Conservation (phyloP, 495 filamentous ascomycete species). For the Aspergillus incahuasiensis region DNA sequence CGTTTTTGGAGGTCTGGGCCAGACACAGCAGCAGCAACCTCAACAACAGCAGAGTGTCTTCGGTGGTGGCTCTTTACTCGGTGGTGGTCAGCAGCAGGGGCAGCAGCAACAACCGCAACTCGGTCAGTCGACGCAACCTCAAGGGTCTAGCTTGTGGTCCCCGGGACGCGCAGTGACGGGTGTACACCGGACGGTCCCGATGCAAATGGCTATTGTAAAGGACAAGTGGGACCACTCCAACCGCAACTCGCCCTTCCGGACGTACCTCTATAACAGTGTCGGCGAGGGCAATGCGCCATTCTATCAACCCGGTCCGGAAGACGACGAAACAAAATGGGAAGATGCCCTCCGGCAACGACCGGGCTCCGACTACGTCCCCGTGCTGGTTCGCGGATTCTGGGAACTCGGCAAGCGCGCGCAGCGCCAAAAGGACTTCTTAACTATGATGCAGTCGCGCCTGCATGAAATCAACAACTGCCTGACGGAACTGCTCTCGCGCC, state of each 20-base stretch:
- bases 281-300: conserved; percentile 72
- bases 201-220: conserved; percentile 73
- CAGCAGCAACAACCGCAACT: conserved; percentile 36
- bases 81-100: conserved; percentile 33
- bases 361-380: conserved; percentile 68
- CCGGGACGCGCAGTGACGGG: conserved; percentile 45
- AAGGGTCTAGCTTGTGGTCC: conserved; percentile 45
- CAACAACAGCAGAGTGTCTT: conserved; percentile 28
- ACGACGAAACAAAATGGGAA: conserved; percentile 87
- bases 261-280: conserved; percentile 93
- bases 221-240: conserved; percentile 78
- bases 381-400: conserved; percentile 63
- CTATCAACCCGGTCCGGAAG: conserved; percentile 69
- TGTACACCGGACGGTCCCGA: conserved; percentile 73
- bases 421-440: conserved; percentile 68
- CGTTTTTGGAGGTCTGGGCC: conserved; percentile 8
- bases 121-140: conserved; percentile 29
- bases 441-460: conserved; percentile 69
- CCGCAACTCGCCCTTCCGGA: conserved; percentile 72
- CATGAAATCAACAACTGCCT: conserved; percentile 88
- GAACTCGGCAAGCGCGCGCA: conserved; percentile 72
- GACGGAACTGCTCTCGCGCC: conserved; percentile 69
- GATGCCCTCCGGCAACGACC: conserved; percentile 84
- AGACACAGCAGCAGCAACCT: conserved; percentile 34
- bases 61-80: conserved; percentile 30